Conservation (phyloP, 2,329 filamentous ascomycete species). For the Fusarium verrucosum region DNA sequence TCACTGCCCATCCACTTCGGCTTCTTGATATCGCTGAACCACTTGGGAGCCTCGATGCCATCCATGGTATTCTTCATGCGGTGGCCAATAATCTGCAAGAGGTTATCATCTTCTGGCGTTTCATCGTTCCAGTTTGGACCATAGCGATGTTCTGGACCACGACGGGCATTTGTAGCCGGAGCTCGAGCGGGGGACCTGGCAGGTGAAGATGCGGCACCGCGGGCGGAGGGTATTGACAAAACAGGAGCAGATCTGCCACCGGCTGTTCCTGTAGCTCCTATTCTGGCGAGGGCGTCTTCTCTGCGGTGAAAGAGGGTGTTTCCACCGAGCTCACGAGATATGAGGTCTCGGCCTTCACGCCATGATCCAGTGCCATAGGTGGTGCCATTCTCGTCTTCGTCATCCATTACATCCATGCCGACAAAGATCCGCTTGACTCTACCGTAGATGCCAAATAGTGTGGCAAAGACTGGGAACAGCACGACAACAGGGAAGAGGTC, state of each 20-base stretch:
- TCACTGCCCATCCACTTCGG: constrained; percentile 83
- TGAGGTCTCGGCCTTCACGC: constrained; percentile 90
- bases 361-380: constrained; percentile 83
- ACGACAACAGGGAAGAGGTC: constrained; percentile 89
- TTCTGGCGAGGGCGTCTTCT: constrained; percentile 53
- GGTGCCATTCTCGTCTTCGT: constrained; percentile 70
- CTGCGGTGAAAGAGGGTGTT: constrained; percentile 63
- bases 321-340: constrained; percentile 83
- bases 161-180: constrained; percentile 39
- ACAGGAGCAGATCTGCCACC: constrained; percentile 55
- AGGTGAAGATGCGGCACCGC: constrained; percentile 49
- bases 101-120: constrained; percentile 78
- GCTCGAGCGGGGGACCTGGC: constrained; percentile 56
- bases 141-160: constrained; percentile 42
- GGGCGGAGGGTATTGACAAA: constrained; percentile 57
- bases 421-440: constrained; percentile 83
- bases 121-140: constrained; percentile 57
- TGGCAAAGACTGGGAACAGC: constrained; percentile 84
- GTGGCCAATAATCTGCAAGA: constrained; percentile 85
- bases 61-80: constrained; percentile 93
- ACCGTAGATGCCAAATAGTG: constrained; percentile 89
- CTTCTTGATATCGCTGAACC: constrained; percentile 80
- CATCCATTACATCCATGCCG: constrained; percentile 76
- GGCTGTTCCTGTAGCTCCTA: constrained; percentile 40
- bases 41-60: constrained; percentile 80